These are phyloP conservation scores for Chloropicon primus DNA, from an alignment of 139 green algal genomes.

Conservation along the genomic window DNA sequence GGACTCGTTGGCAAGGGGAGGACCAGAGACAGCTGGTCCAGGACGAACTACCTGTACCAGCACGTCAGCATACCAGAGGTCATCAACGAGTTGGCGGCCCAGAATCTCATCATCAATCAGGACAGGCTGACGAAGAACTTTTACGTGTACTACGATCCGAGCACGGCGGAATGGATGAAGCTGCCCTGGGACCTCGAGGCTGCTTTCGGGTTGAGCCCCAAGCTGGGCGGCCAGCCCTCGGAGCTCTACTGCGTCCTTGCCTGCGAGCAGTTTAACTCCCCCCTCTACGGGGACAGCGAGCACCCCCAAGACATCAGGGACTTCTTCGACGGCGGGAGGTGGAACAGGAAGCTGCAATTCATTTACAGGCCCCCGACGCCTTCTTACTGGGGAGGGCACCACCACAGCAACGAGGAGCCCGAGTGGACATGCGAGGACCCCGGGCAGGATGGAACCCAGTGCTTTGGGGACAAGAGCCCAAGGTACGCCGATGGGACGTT, in stretches of 20 bases:
- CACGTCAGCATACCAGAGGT: slow-evolving; percentile 51
- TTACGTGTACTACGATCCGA: slow-evolving; percentile 53
- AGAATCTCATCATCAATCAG: slow-evolving; percentile 65
- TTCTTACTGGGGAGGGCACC: background rate
- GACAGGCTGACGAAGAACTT: slow-evolving; percentile 90
- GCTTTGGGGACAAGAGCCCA: background rate
- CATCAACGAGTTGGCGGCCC: slow-evolving; percentile 60
- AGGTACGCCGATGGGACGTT: slow-evolving; percentile 38
- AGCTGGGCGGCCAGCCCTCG: slow-evolving; percentile 41
- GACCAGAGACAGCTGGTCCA: background rate
- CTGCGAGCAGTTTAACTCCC: slow-evolving; percentile 76
- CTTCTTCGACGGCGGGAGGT: background rate
- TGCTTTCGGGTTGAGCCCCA: slow-evolving; percentile 46
- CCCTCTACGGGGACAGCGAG: slow-evolving; percentile 66
- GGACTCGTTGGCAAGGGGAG: slow-evolving; percentile 41
- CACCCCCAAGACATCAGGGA: slow-evolving; percentile 44
- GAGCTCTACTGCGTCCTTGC: slow-evolving; percentile 50
- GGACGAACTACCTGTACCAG: slow-evolving; percentile 48
- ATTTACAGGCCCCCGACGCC: background rate
- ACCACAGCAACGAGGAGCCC: background rate
- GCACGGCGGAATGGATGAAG: slow-evolving; percentile 42
- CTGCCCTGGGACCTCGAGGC: slow-evolving; percentile 63
- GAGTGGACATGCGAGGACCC: background rate
- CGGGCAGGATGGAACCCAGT: background rate
- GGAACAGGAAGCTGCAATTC: background rate